Base-by-base conservation (phyloP, 1,284 basidiomycete genomes). In the Cryptococcus depauperatus region DNA sequence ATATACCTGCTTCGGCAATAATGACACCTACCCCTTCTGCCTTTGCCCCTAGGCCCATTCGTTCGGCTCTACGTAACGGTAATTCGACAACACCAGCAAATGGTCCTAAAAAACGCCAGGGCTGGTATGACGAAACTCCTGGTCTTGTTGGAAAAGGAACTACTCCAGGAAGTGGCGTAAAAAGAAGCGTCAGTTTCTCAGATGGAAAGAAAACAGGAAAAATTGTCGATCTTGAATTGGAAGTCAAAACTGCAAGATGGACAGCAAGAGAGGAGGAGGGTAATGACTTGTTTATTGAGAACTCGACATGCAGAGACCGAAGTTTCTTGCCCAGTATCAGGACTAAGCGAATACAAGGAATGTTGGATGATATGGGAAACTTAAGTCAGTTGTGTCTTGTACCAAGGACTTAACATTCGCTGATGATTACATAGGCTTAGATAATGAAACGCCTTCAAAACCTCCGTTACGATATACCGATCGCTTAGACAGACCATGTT, bases 111-210 rank as follows among this genome's bases (percentile, higher is more conserved):
- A 72, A 71, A 49, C 55, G 61, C 6, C 52, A 66, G 0, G 59
- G 57, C 8, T 69, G 64, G 63, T 60, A 61, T 18, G 54, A 58
- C 22, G 60, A 63, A 33, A 69, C 66, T 2, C 52, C 56, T 3
- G 42, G 19, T 16, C 52, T 55, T 7, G 39, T 52, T 2, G 50
- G 43, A 10, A 25, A 47, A 18, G 50, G 47, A 13, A 39, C 30
- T 18, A 52, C 50, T 1, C 50, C 50, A 27, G 56, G 49, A 23
- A 48, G 48, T 26, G 60, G 58, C 32, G 49, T 48, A 4, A 79
- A 81, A 22, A 79, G 90, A 26, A 91, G 86, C 35, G 91, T 96
- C 43, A 91, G 87, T 66, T 96, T 96, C 71, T 92, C 88, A 16
- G 91, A 96, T 62, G 89, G 90, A 4, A 84, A 83, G 61, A 77